Evolutionary conservation across 75 land plant genomes (phyloP), one percentile per base, ranked within the genome.

Genomic region (Picea sitchensis): DNA sequence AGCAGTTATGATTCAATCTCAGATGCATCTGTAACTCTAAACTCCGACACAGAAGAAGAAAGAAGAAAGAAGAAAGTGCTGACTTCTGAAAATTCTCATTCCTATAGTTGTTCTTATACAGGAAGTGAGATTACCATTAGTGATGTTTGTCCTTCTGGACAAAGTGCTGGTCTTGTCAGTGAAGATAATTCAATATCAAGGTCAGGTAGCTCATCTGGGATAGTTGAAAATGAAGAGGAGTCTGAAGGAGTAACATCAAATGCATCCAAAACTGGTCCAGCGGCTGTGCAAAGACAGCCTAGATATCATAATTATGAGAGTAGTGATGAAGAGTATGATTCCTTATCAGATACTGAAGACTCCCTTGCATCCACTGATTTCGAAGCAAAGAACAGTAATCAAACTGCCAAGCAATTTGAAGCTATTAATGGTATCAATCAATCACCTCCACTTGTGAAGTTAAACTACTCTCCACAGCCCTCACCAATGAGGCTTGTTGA

Each of bases 261-360:
- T 51, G 74, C 68, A 14, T 41, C 18, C 56, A 60, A 76, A 31
- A 34, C 36, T 3, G 15, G n/a, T 36, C 5, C 20, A 13, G 4
- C 47, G 60, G 26, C 63, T 65, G 20, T 21, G 11, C 13, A 62
- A 20, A 30, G 62, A 4, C 21, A 14, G 0, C 58, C 83, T 31
- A 78, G 92, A 78, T 90, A 90, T 44, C 83, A 83, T 34, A 86
- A 88, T 61, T 84, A 77, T 41, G 59, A 26, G 61, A 77, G 81
- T 18, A 81, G 84, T 75, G 87, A 85, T 32, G 91, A 87, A 9
- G 76, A 75, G 13, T 84, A 85, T 21, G 82, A 77, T 7, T 59
- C 60, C n/a, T 56, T 30, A 8, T 58, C 59, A 26, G 78, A 63
- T 38, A 78, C 61, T 20, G 82, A 68, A 3, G 89, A 84, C 5